Percentiles rank a stretch among this genome's conserved stretches.
Evolutionary conservation across 192 early-diverging fungal genomes (phyloP).

Genomic region (Coemansia sp.): DNA sequence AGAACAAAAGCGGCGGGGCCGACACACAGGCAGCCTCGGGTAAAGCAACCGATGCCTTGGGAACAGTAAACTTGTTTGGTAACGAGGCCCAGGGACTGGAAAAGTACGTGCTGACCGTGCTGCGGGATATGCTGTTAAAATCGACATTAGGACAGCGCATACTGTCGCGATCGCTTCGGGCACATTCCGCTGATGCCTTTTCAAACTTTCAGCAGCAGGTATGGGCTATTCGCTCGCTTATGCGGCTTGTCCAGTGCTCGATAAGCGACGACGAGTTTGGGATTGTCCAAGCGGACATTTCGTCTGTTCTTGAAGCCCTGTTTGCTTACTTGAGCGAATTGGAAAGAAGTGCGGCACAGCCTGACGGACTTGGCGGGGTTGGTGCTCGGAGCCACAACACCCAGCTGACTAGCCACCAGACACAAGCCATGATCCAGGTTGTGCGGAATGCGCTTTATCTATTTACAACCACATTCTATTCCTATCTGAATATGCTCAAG

Average conservation of each 20-base stretch:
- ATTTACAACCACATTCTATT: constrained; percentile 45
- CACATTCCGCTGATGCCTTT: constrained; percentile 31
- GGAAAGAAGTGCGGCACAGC: constrained; percentile 22
- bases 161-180: constrained; percentile 27
- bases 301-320: constrained; percentile 23
- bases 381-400: constrained; percentile 15
- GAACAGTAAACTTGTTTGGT: constrained; percentile 31
- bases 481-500: constrained; percentile 44
- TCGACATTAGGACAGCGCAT: constrained; percentile 40
- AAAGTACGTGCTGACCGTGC: constrained; percentile 44
- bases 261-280: constrained; percentile 47
- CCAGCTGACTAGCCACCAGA: constrained; percentile 37
- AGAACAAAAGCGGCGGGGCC: constrained; percentile 8
- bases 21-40: background rate
- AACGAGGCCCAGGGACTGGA: constrained; percentile 52
- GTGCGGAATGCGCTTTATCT: constrained; percentile 42
- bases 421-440: constrained; percentile 49
- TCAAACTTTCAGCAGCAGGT: constrained; percentile 53
- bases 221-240: constrained; percentile 48
- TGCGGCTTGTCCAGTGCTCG: constrained; percentile 47
- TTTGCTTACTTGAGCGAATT: constrained; percentile 42
- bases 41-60: constrained; percentile 1
- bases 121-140: constrained; percentile 42
- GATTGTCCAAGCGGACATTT: constrained; percentile 49
- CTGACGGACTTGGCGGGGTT: constrained; percentile 8